Conservation (phyloP, 495 filamentous ascomycete genomes). For the Daldinia decipiens region DNA sequence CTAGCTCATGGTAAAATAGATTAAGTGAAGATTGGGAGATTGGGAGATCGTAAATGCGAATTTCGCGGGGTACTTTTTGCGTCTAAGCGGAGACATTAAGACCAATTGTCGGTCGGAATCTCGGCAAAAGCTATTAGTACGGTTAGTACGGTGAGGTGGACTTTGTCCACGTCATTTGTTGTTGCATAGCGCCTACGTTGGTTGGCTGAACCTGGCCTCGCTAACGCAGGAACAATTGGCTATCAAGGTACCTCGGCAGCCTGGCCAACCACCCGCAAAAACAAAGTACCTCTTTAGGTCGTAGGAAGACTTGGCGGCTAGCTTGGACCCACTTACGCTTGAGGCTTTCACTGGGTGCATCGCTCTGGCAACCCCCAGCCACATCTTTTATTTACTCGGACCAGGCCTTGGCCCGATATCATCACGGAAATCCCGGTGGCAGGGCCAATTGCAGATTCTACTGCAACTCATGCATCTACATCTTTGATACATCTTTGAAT, state of each 20-base stretch:
- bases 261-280: conserved; percentile 27
- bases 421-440: conserved; percentile 41
- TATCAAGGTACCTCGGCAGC: conserved; percentile 10
- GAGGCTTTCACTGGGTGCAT: conserved; percentile 35
- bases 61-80: conserved; percentile 13
- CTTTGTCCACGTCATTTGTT: conserved; percentile 33
- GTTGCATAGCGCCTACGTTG: conserved; percentile 5
- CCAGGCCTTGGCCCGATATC: conserved; percentile 18
- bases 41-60: conserved; percentile 3
- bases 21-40: no score
- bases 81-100: conserved; percentile 6
- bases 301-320: conserved; percentile 31
- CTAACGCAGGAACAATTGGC: conserved; percentile 28
- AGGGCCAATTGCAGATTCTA: conserved; percentile 42
- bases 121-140: conserved; percentile 6
- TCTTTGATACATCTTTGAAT: conserved; percentile 23
- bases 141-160: conserved; percentile 23
- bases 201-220: conserved; percentile 18
- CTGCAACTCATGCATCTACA: conserved; percentile 22
- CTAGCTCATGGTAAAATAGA: background rate
- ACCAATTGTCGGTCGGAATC: conserved; percentile 10
- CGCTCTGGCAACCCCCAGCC: conserved; percentile 49
- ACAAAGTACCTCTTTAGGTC: conserved; percentile 24
- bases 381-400: conserved; percentile 52
- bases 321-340: conserved; percentile 15